Base-by-base conservation (phyloP, 345 rosid genomes). In the Camelina hispida region DNA sequence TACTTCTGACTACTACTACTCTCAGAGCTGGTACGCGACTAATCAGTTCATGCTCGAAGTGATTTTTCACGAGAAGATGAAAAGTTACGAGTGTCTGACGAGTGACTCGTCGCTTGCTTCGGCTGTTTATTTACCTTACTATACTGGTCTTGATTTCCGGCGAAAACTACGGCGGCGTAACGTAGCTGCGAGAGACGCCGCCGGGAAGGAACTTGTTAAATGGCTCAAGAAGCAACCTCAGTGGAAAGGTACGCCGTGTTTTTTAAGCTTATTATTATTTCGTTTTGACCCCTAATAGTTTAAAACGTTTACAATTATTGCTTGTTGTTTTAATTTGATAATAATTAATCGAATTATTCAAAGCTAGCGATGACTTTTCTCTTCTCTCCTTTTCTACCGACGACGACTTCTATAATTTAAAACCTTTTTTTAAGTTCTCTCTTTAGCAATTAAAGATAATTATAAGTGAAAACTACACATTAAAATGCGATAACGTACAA, bases 11-110 rank as follows among this genome's bases (percentile, higher is more conserved):
- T 38, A 55, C 28, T 38, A 55, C 30, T 28, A 28, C 6, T 34
- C 71, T 25, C 54, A 18, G 56, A 68, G 75, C 72, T 73, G 74
- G 78, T 47, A 62, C 42, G 47, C 74, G 6, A 89, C 91, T 15
- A 84, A 85, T 68, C 93, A 87, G 81, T 89, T 89, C 74, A 15
- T 67, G 23, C 69, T 89, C 11, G 93, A 83, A 78, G 65, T 82
- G 2, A 87, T 89, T 6, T 87, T 89, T n/a, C 85, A 68, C 22
- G 78, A 79, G 52, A 75, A 83, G 60, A 84, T 89, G 83, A 82
- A 82, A 79, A 80, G 77, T 4, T 87, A 89, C 67, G 22, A 81
- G 22, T 87, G 91, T 32, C 77, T 87, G 34, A 89, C 91, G 1
- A 78, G 48, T 13, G 75, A 89, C 38, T 85, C 87, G 0, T 81